phyloP scores from a whole-genome alignment of 495 filamentous ascomycete species.

The Podospora sp. region DNA sequence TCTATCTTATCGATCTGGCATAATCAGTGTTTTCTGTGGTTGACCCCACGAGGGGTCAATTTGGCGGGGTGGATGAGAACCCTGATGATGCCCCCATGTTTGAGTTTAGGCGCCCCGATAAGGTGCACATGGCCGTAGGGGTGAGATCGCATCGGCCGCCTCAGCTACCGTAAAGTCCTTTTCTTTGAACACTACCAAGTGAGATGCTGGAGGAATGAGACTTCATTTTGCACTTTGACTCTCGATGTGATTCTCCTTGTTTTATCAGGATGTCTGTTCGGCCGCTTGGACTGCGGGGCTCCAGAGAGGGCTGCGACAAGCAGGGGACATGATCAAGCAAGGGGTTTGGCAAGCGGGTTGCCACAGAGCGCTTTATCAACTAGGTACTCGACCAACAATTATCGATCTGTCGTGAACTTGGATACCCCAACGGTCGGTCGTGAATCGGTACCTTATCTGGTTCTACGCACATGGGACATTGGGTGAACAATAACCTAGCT shows the following conservation, averaged over 20 bases:
- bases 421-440: no score
- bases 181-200: no score
- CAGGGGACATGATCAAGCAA: slow-evolving; percentile 5
- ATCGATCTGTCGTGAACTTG: no score
- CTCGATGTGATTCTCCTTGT: neutral
- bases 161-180: no score
- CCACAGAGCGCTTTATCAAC: neutral
- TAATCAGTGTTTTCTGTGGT: neutral
- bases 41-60: neutral
- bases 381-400: no score
- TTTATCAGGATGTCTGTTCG: neutral
- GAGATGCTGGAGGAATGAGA: no score
- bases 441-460: no score
- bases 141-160: no score
- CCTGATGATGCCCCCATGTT: slow-evolving; percentile 7
- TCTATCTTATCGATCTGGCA: neutral
- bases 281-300: slow-evolving; percentile 10
- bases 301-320: neutral
- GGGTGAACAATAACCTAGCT: neutral
- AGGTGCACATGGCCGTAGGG: neutral
- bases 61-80: slow-evolving; percentile 8
- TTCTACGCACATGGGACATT: no score
- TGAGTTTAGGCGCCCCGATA: neutral
- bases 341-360: neutral
- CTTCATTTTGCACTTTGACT: neutral